A percentile compares a stretch with the other conserved stretches of the same genome.
Evolutionary conservation across 169 alveolate genomes (phyloP).

Genomic region (Eimeria praecox): DNA sequence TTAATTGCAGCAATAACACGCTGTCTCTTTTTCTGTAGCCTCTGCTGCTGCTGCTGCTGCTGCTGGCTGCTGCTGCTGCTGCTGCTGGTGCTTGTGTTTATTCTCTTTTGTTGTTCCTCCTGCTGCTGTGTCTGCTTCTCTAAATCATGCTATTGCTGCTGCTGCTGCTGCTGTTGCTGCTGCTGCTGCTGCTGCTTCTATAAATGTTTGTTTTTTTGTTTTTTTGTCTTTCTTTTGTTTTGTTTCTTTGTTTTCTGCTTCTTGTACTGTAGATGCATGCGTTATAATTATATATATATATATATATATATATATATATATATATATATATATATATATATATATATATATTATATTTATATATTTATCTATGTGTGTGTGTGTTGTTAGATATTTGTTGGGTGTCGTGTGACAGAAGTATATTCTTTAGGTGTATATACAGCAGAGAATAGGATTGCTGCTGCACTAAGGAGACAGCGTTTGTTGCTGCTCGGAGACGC

Average conservation of each 20-base stretch:
- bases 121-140: neutral
- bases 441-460: conserved; percentile 3
- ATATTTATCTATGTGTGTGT: neutral
- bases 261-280: neutral
- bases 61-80: neutral
- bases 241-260: neutral
- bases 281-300: neutral
- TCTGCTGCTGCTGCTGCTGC: neutral
- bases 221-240: too few species aligned
- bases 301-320: too few species aligned
- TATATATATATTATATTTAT: too few species aligned
- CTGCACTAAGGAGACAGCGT: conserved; percentile 26
- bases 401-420: conserved; percentile 29
- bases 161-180: neutral
- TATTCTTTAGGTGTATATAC: conserved; percentile 20
- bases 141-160: neutral
- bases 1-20: neutral
- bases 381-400: conserved; percentile 39
- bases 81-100: neutral
- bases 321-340: too few species aligned
- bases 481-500: conserved; percentile 89
- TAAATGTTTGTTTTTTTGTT: neutral
- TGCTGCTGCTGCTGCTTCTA: neutral
- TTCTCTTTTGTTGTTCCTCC: neutral
- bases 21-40: neutral